Conservation (phyloP, 2,329 filamentous ascomycete genomes). For the Fusarium succisae region DNA sequence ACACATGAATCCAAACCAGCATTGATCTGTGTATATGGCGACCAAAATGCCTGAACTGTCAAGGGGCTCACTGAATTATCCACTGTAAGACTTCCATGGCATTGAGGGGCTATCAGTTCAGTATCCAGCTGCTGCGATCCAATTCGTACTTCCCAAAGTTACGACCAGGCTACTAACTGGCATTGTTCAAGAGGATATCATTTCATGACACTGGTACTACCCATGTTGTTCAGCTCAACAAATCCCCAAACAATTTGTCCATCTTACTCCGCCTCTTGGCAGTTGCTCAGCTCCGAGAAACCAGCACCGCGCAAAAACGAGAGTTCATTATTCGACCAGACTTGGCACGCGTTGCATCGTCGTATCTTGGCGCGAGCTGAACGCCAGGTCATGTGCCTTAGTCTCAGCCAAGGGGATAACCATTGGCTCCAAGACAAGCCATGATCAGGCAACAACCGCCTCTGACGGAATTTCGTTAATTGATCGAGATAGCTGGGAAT, state of each 20-base stretch:
- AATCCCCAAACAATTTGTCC: neutral
- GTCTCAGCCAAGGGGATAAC: neutral
- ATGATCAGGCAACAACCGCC: conserved; percentile 37
- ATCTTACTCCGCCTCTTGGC: neutral
- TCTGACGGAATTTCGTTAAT: conserved; percentile 5
- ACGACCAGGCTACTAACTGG: neutral
- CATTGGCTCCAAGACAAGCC: conserved; percentile 32
- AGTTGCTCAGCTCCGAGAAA: neutral
- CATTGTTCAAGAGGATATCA: neutral
- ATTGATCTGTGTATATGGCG: neutral
- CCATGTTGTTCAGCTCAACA: neutral
- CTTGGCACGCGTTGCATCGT: conserved; percentile 25
- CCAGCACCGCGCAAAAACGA: neutral
- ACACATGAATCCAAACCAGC: neutral
- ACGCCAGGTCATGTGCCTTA: conserved; percentile 41
- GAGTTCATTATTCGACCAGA: conserved; percentile 15
- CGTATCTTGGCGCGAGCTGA: conserved; percentile 22
- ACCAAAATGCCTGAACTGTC: neutral
- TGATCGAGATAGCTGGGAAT: neutral
- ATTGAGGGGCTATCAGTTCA: neutral
- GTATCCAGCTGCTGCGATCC: neutral
- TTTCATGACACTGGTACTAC: neutral
- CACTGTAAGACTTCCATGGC: neutral
- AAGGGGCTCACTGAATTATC: neutral
- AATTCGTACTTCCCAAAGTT: neutral